These are phyloP conservation scores for Ophiosphaerella narmari DNA, from an alignment of 2,329 filamentous ascomycete species.

Conservation along the genomic window DNA sequence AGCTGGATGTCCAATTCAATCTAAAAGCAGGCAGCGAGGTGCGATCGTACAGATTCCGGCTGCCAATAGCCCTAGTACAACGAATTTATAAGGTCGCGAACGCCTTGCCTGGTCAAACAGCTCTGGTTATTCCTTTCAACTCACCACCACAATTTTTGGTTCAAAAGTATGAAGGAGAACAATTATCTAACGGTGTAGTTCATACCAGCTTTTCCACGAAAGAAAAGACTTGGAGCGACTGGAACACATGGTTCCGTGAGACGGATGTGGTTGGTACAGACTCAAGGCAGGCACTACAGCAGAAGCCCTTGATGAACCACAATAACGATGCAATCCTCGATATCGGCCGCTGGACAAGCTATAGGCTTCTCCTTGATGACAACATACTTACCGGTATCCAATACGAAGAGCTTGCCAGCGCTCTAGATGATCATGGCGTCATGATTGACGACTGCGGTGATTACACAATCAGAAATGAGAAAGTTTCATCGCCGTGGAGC, in stretches of 20 bases:
- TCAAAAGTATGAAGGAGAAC: conserved; percentile 23
- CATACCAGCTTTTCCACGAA: conserved; percentile 20
- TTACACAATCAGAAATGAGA: conserved; percentile 48
- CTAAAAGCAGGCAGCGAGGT: conserved; percentile 22
- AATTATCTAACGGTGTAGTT: conserved; percentile 5
- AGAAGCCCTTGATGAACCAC: conserved; percentile 35
- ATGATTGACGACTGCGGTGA: conserved; percentile 49
- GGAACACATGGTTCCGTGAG: conserved; percentile 65
- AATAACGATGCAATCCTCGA: conserved; percentile 61
- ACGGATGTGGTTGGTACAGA: conserved; percentile 62
- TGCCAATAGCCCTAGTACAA: conserved; percentile 53
- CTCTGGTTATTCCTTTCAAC: conserved; percentile 42
- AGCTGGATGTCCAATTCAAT: conserved; percentile 53
- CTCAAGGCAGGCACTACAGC: conserved; percentile 17
- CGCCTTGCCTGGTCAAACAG: background rate
- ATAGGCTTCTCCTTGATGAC: conserved; percentile 56
- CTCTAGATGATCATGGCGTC: conserved; percentile 76
- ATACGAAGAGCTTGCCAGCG: conserved; percentile 54
- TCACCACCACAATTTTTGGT: conserved; percentile 52
- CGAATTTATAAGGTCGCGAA: conserved; percentile 42
- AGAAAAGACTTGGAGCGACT: conserved; percentile 58
- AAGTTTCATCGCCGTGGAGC: conserved; percentile 22
- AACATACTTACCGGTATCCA: conserved; percentile 33
- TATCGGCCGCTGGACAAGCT: conserved; percentile 68
- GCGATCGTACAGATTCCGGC: conserved; percentile 48